Conservation (phyloP, 1,284 basidiomycete genomes). For the Leccinum variabile region DNA sequence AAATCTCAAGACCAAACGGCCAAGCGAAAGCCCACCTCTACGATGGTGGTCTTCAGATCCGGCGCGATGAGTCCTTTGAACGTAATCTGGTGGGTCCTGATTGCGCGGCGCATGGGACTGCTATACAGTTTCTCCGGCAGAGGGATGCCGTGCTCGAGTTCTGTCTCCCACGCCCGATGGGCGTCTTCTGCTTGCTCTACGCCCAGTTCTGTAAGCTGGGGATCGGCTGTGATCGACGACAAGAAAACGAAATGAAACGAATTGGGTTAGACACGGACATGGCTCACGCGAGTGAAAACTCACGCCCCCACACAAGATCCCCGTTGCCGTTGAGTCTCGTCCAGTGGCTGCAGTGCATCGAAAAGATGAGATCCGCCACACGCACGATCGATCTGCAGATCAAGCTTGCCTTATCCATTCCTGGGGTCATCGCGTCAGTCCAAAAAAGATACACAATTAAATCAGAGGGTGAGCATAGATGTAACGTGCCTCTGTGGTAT, state of each 20-base stretch:
- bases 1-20: not conserved
- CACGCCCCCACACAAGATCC: conserved; percentile 77
- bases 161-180: conserved; percentile 57
- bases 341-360: conserved; percentile 47
- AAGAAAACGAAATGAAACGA: not conserved
- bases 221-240: conserved; percentile 56
- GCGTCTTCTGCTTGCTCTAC: conserved; percentile 61
- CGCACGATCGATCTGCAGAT: not conserved
- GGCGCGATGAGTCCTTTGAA: conserved; percentile 46
- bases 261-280: not conserved
- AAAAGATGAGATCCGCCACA: not conserved
- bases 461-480: not conserved
- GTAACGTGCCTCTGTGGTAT: conserved; percentile 55
- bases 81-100: conserved; percentile 66
- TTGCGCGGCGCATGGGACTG: conserved; percentile 73
- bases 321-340: conserved; percentile 68
- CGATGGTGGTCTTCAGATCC: conserved; percentile 39
- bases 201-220: conserved; percentile 69
- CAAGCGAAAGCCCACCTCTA: conserved; percentile 45
- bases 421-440: conserved; percentile 19
- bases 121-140: conserved; percentile 64
- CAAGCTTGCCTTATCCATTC: conserved; percentile 57
- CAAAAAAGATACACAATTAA: not conserved
- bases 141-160: conserved; percentile 53
- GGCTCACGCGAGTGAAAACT: conserved; percentile 32